A percentile compares a stretch with the other conserved stretches of the same genome.
Evolutionary conservation across 2,329 filamentous ascomycete genomes (phyloP).

Genomic region (Fusarium lyarnte): DNA sequence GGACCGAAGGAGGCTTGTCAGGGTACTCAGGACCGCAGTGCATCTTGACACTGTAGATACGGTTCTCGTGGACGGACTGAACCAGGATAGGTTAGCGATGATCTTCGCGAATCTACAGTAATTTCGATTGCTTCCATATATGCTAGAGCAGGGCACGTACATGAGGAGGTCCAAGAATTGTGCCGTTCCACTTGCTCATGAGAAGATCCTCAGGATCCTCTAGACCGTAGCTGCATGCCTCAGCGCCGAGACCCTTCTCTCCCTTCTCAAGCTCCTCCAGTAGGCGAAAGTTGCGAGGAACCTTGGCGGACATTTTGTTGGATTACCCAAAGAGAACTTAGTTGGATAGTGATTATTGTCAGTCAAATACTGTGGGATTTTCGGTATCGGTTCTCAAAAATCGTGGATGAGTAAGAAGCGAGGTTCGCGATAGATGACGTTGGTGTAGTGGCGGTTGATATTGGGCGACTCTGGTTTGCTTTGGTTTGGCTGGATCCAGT

Average conservation of each 20-base stretch:
- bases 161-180: slow-evolving; percentile 94
- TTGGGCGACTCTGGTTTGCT: slow-evolving; percentile 23
- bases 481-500: slow-evolving; percentile 15
- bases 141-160: slow-evolving; percentile 61
- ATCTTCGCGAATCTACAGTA: not conserved
- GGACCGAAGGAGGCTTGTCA: slow-evolving; percentile 85
- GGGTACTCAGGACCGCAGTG: slow-evolving; percentile 92
- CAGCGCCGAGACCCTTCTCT: slow-evolving; percentile 95
- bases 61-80: slow-evolving; percentile 95
- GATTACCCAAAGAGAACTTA: not conserved
- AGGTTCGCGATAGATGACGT: slow-evolving; percentile 25
- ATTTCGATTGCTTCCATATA: not conserved
- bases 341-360: not conserved
- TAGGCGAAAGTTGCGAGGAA: slow-evolving; percentile 95
- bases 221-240: slow-evolving; percentile 96
- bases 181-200: slow-evolving; percentile 99
- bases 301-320: slow-evolving; percentile 59
- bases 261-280: slow-evolving; percentile 98
- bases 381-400: not conserved
- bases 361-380: not conserved
- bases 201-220: slow-evolving; percentile 93
- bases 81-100: slow-evolving; percentile 14
- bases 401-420: slow-evolving; percentile 1
- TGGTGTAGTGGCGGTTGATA: slow-evolving; percentile 32
- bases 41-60: slow-evolving; percentile 98